Conservation (phyloP, 2,329 filamentous ascomycete species). For the Atkinsonella texensis region DNA sequence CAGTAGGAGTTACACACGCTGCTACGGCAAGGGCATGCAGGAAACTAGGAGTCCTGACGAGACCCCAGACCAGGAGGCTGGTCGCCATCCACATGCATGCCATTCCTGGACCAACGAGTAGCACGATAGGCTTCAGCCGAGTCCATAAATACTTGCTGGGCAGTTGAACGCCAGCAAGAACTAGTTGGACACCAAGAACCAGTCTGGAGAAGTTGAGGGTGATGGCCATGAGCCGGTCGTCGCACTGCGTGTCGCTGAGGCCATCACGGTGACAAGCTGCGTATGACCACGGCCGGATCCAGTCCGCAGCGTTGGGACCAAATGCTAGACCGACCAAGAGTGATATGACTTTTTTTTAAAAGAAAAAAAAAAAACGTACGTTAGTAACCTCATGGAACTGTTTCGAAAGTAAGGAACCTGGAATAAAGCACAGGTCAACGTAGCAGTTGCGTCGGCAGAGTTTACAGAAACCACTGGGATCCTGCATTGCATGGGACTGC, state of each 20-base stretch:
- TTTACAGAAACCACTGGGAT: not conserved
- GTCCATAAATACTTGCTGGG: slow-evolving; percentile 68
- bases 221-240: slow-evolving; percentile 52
- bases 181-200: slow-evolving; percentile 81
- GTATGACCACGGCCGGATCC: slow-evolving; percentile 66
- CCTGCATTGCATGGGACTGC: not conserved
- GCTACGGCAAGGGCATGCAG: slow-evolving; percentile 70
- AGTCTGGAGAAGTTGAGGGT: slow-evolving; percentile 78
- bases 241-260: slow-evolving; percentile 18
- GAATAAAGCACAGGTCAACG: not conserved
- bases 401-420: not conserved
- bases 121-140: slow-evolving; percentile 64
- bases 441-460: not conserved
- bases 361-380: not conserved
- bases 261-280: slow-evolving; percentile 29
- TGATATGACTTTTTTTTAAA: slow-evolving; percentile 51
- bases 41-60: slow-evolving; percentile 61
- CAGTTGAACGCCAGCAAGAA: slow-evolving; percentile 77
- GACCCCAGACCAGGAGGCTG: slow-evolving; percentile 64
- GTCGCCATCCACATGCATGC: slow-evolving; percentile 74
- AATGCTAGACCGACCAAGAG: slow-evolving; percentile 68
- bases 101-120: slow-evolving; percentile 79
- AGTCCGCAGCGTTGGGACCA: slow-evolving; percentile 64
- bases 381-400: not conserved
- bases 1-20: slow-evolving; percentile 84